Evolutionary conservation across 805 yeast species (phyloP).

Genomic region (Kodamaea neixiangensis): DNA sequence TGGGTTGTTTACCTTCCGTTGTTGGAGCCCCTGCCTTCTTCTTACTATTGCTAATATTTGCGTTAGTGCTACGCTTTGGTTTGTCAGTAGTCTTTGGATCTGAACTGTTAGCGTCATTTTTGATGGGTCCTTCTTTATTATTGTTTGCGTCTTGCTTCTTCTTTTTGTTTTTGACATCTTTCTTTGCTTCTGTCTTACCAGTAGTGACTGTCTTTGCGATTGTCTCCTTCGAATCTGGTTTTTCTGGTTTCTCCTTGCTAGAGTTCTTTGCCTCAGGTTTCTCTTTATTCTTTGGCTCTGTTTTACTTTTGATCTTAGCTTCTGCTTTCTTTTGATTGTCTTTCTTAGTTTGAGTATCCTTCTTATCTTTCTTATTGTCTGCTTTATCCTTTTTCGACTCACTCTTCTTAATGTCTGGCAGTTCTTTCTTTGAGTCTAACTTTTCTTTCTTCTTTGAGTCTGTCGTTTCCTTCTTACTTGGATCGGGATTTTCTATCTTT

Average conservation of each 20-base stretch:
- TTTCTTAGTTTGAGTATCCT: neutral
- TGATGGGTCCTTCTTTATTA: slow-evolving; percentile 77
- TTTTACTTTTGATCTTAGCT: no score
- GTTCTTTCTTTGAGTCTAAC: slow-evolving; percentile 1
- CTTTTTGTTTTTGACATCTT: neutral
- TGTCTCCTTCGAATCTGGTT: no score
- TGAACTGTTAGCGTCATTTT: slow-evolving; percentile 54
- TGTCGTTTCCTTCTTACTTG: slow-evolving; percentile 13
- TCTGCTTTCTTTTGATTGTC: neutral
- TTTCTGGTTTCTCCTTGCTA: no score
- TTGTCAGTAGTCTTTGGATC: neutral
- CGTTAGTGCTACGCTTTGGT: neutral
- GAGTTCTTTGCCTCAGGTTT: neutral
- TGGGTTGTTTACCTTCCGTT: neutral
- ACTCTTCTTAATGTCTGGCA: neutral
- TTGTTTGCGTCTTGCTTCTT: slow-evolving; percentile 31
- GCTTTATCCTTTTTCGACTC: neutral
- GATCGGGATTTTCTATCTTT: slow-evolving; percentile 14
- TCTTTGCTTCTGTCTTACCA: neutral
- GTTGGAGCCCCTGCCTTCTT: neutral
- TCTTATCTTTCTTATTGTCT: neutral
- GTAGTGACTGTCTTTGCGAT: neutral
- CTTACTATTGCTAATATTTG: neutral
- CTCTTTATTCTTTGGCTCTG: neutral
- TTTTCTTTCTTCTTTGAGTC: slow-evolving; percentile 14